phyloP scores from a whole-genome alignment of 768 basidiomycete genomes.

The Boletus rex-veris region DNA sequence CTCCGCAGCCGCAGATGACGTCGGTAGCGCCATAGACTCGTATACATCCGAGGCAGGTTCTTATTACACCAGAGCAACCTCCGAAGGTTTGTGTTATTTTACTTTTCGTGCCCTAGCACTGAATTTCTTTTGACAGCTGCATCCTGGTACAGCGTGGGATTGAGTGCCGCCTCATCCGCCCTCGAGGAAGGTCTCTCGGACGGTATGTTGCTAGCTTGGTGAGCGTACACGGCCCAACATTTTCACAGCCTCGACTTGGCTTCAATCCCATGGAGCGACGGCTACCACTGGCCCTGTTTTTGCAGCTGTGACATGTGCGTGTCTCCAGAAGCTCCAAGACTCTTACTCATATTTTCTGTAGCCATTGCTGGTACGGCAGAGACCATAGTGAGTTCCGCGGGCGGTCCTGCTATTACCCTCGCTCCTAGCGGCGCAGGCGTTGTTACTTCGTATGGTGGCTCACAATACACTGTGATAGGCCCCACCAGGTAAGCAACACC shows the following conservation, averaged over 20 bases:
- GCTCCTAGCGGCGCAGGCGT: slow-evolving; percentile 40
- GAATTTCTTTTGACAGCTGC: slow-evolving; percentile 4
- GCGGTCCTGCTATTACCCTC: slow-evolving; percentile 59
- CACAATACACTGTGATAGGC: slow-evolving; percentile 46
- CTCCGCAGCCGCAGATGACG: slow-evolving; percentile 16
- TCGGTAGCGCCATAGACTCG: slow-evolving; percentile 39
- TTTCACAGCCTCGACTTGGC: slow-evolving; percentile 18
- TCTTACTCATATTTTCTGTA: slow-evolving; percentile 20
- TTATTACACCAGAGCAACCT: slow-evolving; percentile 31
- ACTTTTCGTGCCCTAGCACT: neutral
- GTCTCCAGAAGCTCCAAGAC: neutral
- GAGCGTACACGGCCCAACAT: neutral
- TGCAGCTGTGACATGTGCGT: slow-evolving; percentile 27
- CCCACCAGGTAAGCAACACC: slow-evolving; percentile 12
- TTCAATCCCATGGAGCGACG: slow-evolving; percentile 3
- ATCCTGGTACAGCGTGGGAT: slow-evolving; percentile 14
- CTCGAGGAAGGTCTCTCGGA: slow-evolving; percentile 19
- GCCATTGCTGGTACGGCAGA: slow-evolving; percentile 51
- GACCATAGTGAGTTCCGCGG: slow-evolving; percentile 56
- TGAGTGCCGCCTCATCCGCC: slow-evolving; percentile 16
- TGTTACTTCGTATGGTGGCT: slow-evolving; percentile 51
- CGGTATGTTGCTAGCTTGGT: slow-evolving; percentile 1
- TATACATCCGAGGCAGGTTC: slow-evolving; percentile 36
- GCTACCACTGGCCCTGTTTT: slow-evolving; percentile 6
- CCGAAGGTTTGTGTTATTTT: slow-evolving; percentile 11